phyloP scores from a whole-genome alignment of 805 yeast genomes.

The Osmozyma mogii region DNA sequence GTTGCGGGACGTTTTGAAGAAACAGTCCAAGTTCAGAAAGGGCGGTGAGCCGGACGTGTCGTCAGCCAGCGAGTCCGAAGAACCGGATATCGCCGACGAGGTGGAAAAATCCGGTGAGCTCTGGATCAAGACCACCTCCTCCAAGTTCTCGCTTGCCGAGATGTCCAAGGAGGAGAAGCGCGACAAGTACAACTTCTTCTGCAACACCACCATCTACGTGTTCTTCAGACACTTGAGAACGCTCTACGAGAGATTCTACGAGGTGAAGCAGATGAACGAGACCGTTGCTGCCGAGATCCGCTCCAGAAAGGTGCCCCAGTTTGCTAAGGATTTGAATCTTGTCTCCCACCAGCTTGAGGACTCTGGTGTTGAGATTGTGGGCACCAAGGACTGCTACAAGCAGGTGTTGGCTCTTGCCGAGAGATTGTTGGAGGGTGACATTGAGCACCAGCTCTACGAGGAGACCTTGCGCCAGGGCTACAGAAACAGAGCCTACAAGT shows the following conservation, averaged over 20 bases:
- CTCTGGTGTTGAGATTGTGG: constrained; percentile 66
- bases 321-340: constrained; percentile 81
- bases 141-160: constrained; percentile 20
- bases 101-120: constrained; percentile 32
- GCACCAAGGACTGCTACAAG: constrained; percentile 55
- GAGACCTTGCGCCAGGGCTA: constrained; percentile 93
- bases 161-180: constrained; percentile 29
- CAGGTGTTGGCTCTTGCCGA: constrained; percentile 74
- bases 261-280: constrained; percentile 64
- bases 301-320: constrained; percentile 54
- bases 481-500: constrained; percentile 84
- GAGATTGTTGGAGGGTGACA: constrained; percentile 74
- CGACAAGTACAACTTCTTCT: constrained; percentile 67
- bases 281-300: constrained; percentile 69
- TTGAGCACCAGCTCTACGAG: constrained; percentile 93
- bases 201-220: constrained; percentile 81
- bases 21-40: constrained; percentile 32
- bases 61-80: constrained; percentile 26
- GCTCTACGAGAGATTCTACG: constrained; percentile 70
- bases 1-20: constrained; percentile 53
- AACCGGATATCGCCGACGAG: constrained; percentile 22
- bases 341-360: constrained; percentile 75
- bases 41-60: constrained; percentile 29
- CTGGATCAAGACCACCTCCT: constrained; percentile 34
- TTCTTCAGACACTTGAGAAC: constrained; percentile 82